Evolutionary conservation across 2,329 filamentous ascomycete species (phyloP).

Genomic region (Venturia aucupariae): DNA sequence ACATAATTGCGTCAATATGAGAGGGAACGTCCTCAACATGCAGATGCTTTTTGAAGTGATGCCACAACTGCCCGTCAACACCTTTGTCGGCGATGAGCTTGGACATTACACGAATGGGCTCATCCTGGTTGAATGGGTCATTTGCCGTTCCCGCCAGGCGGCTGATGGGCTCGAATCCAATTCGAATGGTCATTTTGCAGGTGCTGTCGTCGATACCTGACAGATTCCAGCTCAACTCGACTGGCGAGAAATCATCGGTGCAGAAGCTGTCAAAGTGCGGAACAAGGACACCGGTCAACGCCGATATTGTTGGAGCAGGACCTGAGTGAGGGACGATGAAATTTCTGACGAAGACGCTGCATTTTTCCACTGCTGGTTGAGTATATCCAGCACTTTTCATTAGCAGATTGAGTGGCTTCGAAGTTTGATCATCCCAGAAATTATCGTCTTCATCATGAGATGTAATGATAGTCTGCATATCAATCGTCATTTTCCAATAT

Average conservation of each 20-base stretch:
- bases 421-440: too few species aligned
- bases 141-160: neutral
- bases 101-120: neutral
- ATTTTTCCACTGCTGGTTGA: neutral
- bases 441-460: too few species aligned
- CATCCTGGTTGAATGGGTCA: neutral
- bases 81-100: neutral
- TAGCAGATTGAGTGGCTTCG: neutral
- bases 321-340: neutral
- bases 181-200: neutral
- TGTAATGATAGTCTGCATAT: too few species aligned
- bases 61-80: neutral
- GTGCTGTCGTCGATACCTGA: neutral
- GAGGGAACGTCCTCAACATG: neutral
- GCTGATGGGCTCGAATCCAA: neutral
- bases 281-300: neutral
- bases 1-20: neutral
- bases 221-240: neutral
- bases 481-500: too few species aligned
- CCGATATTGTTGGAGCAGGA: neutral
- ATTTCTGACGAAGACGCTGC: neutral
- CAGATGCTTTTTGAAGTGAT: neutral
- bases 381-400: neutral
- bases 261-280: neutral
- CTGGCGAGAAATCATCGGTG: neutral